Base-by-base conservation (phyloP, 352 stramenopile species). In the Phytophthora foliorum region DNA sequence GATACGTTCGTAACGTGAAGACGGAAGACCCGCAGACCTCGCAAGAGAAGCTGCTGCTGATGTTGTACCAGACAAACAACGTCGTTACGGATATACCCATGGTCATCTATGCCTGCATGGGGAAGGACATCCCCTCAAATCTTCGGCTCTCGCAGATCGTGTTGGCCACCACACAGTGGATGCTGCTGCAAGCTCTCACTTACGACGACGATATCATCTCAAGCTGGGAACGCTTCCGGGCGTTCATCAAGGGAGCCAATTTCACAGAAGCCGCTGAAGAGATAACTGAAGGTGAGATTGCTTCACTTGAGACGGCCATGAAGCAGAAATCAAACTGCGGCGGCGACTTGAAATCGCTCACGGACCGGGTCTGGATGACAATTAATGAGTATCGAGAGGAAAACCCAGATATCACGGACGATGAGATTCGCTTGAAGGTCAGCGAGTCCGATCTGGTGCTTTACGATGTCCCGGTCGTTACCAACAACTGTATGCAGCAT, bases 1-100 rank as follows among this genome's bases (percentile, higher is more conserved):
- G 60, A 6, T 80, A 75, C 39, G 56, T 75, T 11, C 63, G 74
- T 2, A 68, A 59, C 34, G 51, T 81, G 5, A 29, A 77, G 48
- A 67, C 17, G 13, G n/a, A 29, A 0, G 63, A 78, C 36, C 72
- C 73, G 1, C 48, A 76, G n/a, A 55, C 63, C 44, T 77, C 73
- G 1, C 34, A 71, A 45, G 75, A 78, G 42, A 64, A 86, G 32
- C 24, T 86, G 5, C 10, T 78, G 24, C 57, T 68, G 14, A 19
- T 77, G 22, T 44, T 89, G 9, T 77, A 76, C 32, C 73, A 86
- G 29, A 70, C 68, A 5, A 72, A 86, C 48, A 48, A 74, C 17
- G 69, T 74, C 6, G 65, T 78, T n/a, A n/a, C n/a, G n/a, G n/a
- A n/a, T n/a, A n/a, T n/a, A n/a, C n/a, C n/a, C n/a, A n/a, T n/a